Conservation (phyloP, 1,284 basidiomycete species). For the Microbotryomycetes sp. region DNA sequence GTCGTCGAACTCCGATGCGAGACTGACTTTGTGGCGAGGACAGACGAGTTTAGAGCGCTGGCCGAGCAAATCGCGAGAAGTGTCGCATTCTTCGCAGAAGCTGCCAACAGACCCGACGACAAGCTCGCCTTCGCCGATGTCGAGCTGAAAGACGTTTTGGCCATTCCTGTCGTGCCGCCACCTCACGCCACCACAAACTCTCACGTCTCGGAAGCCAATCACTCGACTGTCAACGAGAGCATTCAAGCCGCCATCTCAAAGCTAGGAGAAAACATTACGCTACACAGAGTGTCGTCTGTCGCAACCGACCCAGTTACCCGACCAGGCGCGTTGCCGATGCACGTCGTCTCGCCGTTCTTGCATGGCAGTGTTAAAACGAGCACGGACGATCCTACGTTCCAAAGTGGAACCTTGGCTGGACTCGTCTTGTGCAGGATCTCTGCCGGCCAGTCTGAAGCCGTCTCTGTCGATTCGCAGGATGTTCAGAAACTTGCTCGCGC, state of each 20-base stretch:
- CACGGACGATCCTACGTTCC: constrained; percentile 40
- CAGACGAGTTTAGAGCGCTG: constrained; percentile 70
- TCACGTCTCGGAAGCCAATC: constrained; percentile 34
- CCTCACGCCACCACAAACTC: constrained; percentile 13
- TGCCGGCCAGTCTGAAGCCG: constrained; percentile 5
- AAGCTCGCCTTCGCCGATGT: constrained; percentile 1
- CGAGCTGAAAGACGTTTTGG: constrained; percentile 20
- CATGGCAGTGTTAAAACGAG: constrained; percentile 50
- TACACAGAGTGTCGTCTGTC: constrained; percentile 65
- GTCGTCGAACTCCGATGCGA: constrained; percentile 94
- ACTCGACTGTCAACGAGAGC: constrained; percentile 58
- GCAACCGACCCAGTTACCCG: constrained; percentile 53
- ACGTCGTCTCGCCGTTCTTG: constrained; percentile 65
- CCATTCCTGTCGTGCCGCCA: constrained; percentile 44
- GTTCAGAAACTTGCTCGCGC: constrained; percentile 64
- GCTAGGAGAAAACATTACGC: constrained; percentile 80
- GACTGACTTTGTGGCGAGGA: constrained; percentile 90
- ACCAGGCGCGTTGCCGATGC: constrained; percentile 39
- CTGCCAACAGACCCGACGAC: constrained; percentile 37
- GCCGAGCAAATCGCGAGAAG: constrained; percentile 78
- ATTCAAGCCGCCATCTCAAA: constrained; percentile 74
- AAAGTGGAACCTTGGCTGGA: constrained; percentile 58
- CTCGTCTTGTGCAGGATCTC: constrained; percentile 57
- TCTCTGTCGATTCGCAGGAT: constrained; percentile 38
- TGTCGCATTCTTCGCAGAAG: constrained; percentile 68